These are phyloP conservation scores for Penstemon barbatus DNA, from an alignment of 257 asterid genomes.

Conservation along the genomic window DNA sequence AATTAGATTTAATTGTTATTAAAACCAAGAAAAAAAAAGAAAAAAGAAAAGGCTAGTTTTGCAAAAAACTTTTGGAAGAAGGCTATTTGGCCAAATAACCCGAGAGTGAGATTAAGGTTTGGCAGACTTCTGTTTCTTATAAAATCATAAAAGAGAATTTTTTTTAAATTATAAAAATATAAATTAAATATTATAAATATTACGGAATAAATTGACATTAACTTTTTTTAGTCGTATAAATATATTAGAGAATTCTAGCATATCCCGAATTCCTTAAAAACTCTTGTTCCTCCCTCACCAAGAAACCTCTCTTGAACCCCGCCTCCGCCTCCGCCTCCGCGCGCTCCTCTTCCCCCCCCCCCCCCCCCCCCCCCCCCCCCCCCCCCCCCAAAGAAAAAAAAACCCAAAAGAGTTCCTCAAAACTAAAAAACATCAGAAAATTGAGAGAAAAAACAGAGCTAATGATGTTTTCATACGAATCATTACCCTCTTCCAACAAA, in stretches of 20 bases:
- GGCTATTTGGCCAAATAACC: too few relatives aligned
- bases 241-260: neutral
- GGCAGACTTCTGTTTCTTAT: too few relatives aligned
- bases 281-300: constrained; percentile 7
- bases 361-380: neutral
- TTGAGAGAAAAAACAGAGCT: neutral
- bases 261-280: neutral
- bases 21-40: too few relatives aligned
- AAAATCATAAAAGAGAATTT: too few relatives aligned
- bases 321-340: neutral
- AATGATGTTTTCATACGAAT: constrained; percentile 38
- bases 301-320: constrained; percentile 12
- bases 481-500: constrained; percentile 42
- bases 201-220: too few relatives aligned
- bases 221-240: too few relatives aligned
- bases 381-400: neutral
- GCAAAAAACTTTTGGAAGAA: too few relatives aligned
- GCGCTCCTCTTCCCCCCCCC: neutral
- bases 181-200: too few relatives aligned
- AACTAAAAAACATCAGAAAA: neutral
- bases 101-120: too few relatives aligned
- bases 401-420: neutral
- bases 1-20: too few relatives aligned
- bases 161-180: too few relatives aligned
- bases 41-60: too few relatives aligned